A percentile compares a stretch with the other conserved stretches of the same genome.
phyloP scores from a whole-genome alignment of 352 stramenopile species.

The Globisporangium paddicum region DNA sequence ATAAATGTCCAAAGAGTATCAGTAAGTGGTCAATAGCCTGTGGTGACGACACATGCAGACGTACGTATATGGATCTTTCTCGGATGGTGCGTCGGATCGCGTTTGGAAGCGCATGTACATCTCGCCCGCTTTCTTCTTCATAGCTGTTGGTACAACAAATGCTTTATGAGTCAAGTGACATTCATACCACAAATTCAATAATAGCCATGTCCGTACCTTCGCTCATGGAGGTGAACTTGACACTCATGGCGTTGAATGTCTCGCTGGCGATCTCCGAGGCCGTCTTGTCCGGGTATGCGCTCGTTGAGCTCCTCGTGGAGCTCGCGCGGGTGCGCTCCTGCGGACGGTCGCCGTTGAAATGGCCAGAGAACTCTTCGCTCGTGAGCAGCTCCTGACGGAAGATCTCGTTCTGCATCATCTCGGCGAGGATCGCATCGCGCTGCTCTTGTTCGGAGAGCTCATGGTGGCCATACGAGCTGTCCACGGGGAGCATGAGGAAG shows the following conservation, averaged over 20 bases:
- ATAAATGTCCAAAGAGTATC: conserved; percentile 2
- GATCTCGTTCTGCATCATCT: conserved; percentile 84
- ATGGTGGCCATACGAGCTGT: conserved; percentile 11
- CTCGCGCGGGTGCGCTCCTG: conserved; percentile 3
- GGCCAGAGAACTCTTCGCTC: conserved; percentile 66
- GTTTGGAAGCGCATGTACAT: conserved; percentile 85
- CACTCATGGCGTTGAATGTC: conserved; percentile 61
- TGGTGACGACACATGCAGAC: too few species aligned
- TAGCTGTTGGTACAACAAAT: conserved; percentile 24
- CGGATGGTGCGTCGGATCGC: conserved; percentile 36
- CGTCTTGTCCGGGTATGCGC: conserved; percentile 50
- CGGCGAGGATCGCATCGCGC: conserved; percentile 60
- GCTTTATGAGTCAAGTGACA: too few species aligned
- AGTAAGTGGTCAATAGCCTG: background rate
- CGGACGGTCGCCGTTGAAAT: conserved; percentile 40
- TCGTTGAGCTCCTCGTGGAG: conserved; percentile 10
- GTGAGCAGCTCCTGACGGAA: conserved; percentile 71
- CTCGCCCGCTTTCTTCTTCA: conserved; percentile 77
- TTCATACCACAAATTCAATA: too few species aligned
- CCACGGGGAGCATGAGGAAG: conserved; percentile 57
- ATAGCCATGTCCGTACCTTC: conserved; percentile 44
- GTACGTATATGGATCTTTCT: conserved; percentile 65
- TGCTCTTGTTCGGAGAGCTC: conserved; percentile 61
- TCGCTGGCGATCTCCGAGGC: conserved; percentile 66
- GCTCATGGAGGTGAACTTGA: conserved; percentile 75